Conservation (phyloP, 2,329 filamentous ascomycete genomes). For the Metarhizium humberi region DNA sequence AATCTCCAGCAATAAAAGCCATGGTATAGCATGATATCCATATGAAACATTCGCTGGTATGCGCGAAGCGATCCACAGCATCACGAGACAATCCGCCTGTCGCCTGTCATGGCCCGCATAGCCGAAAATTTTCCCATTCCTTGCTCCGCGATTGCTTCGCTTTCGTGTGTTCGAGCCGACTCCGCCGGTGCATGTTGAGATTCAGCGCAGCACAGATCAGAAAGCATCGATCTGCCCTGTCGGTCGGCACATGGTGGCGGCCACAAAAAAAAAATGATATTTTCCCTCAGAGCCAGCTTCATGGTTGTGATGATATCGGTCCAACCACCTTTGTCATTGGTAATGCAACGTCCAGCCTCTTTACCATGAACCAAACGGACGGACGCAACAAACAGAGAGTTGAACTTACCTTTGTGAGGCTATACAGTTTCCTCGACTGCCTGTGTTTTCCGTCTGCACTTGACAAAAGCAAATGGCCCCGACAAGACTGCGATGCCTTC, state of each 20-base stretch:
- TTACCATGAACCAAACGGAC: neutral
- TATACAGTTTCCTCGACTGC: neutral
- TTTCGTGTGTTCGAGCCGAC: too few relatives aligned
- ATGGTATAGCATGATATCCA: neutral
- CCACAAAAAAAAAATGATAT: neutral
- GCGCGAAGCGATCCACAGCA: neutral
- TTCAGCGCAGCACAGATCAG: neutral
- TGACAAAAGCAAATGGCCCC: neutral
- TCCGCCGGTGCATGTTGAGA: neutral
- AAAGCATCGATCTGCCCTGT: neutral
- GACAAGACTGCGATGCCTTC: neutral
- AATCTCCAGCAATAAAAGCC: neutral
- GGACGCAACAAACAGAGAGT: neutral
- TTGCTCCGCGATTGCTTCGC: neutral
- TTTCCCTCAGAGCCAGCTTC: too few relatives aligned
- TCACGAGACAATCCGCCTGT: neutral
- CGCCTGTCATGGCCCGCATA: neutral
- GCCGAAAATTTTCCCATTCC: neutral
- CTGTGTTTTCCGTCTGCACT: neutral
- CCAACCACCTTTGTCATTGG: too few relatives aligned
- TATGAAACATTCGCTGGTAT: neutral
- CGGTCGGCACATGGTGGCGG: too few relatives aligned
- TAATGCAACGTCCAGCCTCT: too few relatives aligned
- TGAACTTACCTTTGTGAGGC: neutral
- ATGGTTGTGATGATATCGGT: too few relatives aligned